phyloP scores from a whole-genome alignment of 2,329 filamentous ascomycete genomes.

The Clonostachys byssicola region DNA sequence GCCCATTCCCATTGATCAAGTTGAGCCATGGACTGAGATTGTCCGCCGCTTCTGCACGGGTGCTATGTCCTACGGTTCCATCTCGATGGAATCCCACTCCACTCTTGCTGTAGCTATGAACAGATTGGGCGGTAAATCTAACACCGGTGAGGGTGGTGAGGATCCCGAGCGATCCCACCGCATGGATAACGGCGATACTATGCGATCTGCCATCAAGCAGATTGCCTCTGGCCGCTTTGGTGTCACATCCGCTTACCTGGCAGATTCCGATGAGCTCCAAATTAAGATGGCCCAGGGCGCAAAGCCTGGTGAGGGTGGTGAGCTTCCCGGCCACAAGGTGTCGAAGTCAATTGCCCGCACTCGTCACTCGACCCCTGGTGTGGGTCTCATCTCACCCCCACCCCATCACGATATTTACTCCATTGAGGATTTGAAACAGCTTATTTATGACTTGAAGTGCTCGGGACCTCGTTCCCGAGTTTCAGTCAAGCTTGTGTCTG shows the following conservation, averaged over 20 bases:
- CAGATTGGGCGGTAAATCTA: constrained; percentile 91
- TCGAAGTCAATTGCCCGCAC: constrained; percentile 91
- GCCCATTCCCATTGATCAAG: constrained; percentile 90
- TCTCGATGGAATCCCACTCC: constrained; percentile 97
- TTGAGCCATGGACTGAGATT: constrained; percentile 97
- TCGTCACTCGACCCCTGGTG: constrained; percentile 91
- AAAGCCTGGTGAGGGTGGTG: constrained; percentile 96
- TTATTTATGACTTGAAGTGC: constrained; percentile 97
- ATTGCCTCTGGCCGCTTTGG: constrained; percentile 94
- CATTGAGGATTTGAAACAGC: constrained; percentile 94
- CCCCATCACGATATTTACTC: constrained; percentile 99
- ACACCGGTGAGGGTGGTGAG: constrained; percentile 96
- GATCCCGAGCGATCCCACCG: constrained; percentile 85
- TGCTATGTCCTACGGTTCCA: constrained; percentile 98
- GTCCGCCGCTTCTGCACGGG: constrained; percentile 94
- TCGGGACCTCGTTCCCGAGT: constrained; percentile 88
- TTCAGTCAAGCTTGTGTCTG: constrained; percentile 95
- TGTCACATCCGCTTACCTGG: constrained; percentile 91
- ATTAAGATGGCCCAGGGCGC: constrained; percentile 99
- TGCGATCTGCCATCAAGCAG: constrained; percentile 97
- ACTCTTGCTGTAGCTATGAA: constrained; percentile 97
- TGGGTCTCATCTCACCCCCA: constrained; percentile 91
- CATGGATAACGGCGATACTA: constrained; percentile 89
- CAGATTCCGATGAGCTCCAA: constrained; percentile 92
- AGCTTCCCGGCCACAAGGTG: constrained; percentile 95